phyloP scores from a whole-genome alignment of 495 filamentous ascomycete species.

The Daldinia grandis region DNA sequence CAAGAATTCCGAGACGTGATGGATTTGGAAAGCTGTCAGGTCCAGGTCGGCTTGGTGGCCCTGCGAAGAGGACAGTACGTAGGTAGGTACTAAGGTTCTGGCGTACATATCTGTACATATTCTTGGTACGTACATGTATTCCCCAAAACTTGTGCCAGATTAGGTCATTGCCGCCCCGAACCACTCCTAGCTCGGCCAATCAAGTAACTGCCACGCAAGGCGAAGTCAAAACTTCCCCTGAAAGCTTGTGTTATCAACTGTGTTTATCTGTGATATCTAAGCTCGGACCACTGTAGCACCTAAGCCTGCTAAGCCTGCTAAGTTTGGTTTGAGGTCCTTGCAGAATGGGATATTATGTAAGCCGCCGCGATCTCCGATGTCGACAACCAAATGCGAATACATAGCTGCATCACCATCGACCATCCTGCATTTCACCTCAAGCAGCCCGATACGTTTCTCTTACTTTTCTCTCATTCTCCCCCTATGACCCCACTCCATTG shows the following conservation, averaged over 20 bases:
- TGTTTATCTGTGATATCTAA: background rate
- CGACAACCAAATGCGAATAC: background rate
- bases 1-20: slow-evolving; percentile 36
- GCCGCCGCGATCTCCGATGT: background rate
- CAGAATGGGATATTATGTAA: background rate
- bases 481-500: no score
- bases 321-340: no score
- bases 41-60: slow-evolving; percentile 16
- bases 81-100: no score
- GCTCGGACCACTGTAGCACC: background rate
- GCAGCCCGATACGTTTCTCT: no score
- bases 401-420: background rate
- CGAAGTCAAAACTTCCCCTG: slow-evolving; percentile 24
- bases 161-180: slow-evolving; percentile 33
- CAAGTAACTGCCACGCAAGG: slow-evolving; percentile 21
- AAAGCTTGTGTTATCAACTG: slow-evolving; percentile 26
- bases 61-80: slow-evolving; percentile 9
- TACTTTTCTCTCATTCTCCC: no score
- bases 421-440: background rate
- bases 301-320: background rate
- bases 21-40: slow-evolving; percentile 38
- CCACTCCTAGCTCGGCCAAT: slow-evolving; percentile 26
- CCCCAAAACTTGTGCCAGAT: slow-evolving; percentile 16
- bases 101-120: background rate
- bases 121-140: background rate